A percentile compares a stretch with the other conserved stretches of the same genome.
These are phyloP conservation scores for Leptodontidium sp. DNA, from an alignment of 2,329 filamentous ascomycete species.

Conservation along the genomic window DNA sequence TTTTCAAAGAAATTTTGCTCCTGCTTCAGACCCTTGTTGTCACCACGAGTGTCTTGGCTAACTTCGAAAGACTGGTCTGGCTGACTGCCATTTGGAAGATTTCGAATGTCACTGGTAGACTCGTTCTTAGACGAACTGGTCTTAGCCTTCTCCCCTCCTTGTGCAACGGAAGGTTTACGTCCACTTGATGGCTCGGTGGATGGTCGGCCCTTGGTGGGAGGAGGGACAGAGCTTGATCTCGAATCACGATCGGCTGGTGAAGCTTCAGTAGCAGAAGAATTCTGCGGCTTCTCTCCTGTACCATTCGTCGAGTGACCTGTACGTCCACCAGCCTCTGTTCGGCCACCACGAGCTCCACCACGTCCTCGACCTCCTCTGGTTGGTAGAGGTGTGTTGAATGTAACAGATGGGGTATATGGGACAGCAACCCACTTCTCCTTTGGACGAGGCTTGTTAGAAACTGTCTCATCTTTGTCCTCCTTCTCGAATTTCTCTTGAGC, in stretches of 20 bases:
- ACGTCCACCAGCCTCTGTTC: slow-evolving; percentile 50
- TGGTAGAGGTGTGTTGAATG: slow-evolving; percentile 86
- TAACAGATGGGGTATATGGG: slow-evolving; percentile 82
- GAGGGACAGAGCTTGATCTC: slow-evolving; percentile 45
- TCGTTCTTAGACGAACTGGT: slow-evolving; percentile 38
- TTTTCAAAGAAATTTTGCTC: slow-evolving; percentile 37
- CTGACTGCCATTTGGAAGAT: slow-evolving; percentile 45
- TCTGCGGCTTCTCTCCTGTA: slow-evolving; percentile 42
- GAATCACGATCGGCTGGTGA: slow-evolving; percentile 34
- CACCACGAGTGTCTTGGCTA: slow-evolving; percentile 34
- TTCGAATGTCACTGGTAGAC: slow-evolving; percentile 43
- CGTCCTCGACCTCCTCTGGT: slow-evolving; percentile 62
- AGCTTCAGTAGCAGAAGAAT: slow-evolving; percentile 25
- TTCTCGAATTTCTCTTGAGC: slow-evolving; percentile 71
- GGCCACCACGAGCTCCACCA: slow-evolving; percentile 51
- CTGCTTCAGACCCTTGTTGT: slow-evolving; percentile 37
- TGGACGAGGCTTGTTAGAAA: slow-evolving; percentile 61
- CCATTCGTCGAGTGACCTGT: slow-evolving; percentile 42
- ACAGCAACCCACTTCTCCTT: slow-evolving; percentile 90
- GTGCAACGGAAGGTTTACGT: slow-evolving; percentile 39
- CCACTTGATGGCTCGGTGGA: slow-evolving; percentile 36
- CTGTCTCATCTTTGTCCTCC: slow-evolving; percentile 66
- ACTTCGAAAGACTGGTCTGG: slow-evolving; percentile 39
- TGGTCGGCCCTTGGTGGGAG: slow-evolving; percentile 40
- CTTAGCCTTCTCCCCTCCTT: slow-evolving; percentile 41